Conservation (phyloP, 176 grass and related monocot species). For the Triticum timopheevii region DNA sequence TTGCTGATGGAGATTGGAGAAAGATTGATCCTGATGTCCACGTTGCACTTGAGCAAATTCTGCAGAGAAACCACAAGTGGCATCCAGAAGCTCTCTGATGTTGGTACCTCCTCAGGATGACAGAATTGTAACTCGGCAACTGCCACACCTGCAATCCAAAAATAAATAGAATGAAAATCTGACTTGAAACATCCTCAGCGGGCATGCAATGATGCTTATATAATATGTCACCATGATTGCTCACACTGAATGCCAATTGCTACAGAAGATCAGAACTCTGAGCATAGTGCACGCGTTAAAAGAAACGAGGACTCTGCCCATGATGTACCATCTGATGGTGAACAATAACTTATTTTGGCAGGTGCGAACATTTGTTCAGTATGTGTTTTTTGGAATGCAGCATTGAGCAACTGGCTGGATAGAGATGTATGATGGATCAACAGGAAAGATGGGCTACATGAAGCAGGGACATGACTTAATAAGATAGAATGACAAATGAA, state of each 20-base stretch:
- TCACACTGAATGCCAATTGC: neutral
- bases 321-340: neutral
- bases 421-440: conserved; percentile 18
- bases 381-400: conserved; percentile 33
- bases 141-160: conserved; percentile 46
- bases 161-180: conserved; percentile 14
- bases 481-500: conserved; percentile 23
- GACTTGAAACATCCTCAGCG: neutral
- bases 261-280: neutral
- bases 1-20: conserved; percentile 25
- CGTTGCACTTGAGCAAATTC: conserved; percentile 67
- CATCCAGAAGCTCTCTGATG: conserved; percentile 60
- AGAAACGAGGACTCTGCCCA: neutral
- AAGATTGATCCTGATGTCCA: conserved; percentile 69
- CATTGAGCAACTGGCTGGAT: conserved; percentile 13
- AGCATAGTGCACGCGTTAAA: neutral
- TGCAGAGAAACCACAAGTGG: conserved; percentile 67
- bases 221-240: neutral
- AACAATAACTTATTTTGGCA: conserved; percentile 10
- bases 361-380: conserved; percentile 1
- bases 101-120: conserved; percentile 47
- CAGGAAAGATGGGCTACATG: conserved; percentile 16
- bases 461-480: neutral
- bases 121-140: conserved; percentile 72
- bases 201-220: neutral